Conservation (phyloP, 73 alveolate genomes). For the Halteria grandinella region DNA sequence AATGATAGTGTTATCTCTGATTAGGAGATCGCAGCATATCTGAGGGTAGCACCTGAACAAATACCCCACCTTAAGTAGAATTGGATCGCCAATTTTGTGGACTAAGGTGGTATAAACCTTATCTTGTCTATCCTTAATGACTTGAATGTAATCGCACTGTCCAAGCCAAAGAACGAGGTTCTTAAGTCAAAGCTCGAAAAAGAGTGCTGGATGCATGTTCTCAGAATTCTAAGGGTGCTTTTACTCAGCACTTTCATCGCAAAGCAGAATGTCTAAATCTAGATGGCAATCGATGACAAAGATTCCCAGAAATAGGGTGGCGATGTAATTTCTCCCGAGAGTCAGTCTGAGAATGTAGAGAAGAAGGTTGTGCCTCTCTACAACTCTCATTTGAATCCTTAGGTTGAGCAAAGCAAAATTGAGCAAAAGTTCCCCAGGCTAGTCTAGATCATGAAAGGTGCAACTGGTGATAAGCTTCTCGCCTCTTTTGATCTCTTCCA, state of each 20-base stretch:
- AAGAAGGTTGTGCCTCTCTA: not conserved
- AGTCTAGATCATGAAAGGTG: conserved; percentile 8
- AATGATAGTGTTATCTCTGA: not conserved
- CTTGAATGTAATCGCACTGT: not conserved
- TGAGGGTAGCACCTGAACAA: conserved; percentile 1
- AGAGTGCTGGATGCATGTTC: not conserved
- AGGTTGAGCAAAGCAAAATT: not conserved
- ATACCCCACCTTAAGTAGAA: not conserved
- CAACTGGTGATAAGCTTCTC: conserved; percentile 15
- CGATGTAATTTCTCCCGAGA: no score
- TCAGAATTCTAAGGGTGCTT: conserved; percentile 1
- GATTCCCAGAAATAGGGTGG: no score
- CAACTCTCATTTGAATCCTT: no score
- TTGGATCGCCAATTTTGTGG: conserved; percentile 11
- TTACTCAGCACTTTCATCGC: conserved; percentile 16
- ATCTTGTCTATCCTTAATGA: not conserved
- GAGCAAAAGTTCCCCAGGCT: conserved; percentile 1
- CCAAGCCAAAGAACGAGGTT: not conserved
- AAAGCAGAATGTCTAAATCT: no score
- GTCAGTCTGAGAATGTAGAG: not conserved
- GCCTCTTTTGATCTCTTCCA: not conserved
- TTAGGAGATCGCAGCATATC: conserved; percentile 2
- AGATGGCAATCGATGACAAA: no score
- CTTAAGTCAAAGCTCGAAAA: not conserved
- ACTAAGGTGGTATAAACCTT: conserved; percentile 12